These are phyloP conservation scores for Bullera alba DNA, from an alignment of 768 basidiomycete genomes.

Conservation along the genomic window DNA sequence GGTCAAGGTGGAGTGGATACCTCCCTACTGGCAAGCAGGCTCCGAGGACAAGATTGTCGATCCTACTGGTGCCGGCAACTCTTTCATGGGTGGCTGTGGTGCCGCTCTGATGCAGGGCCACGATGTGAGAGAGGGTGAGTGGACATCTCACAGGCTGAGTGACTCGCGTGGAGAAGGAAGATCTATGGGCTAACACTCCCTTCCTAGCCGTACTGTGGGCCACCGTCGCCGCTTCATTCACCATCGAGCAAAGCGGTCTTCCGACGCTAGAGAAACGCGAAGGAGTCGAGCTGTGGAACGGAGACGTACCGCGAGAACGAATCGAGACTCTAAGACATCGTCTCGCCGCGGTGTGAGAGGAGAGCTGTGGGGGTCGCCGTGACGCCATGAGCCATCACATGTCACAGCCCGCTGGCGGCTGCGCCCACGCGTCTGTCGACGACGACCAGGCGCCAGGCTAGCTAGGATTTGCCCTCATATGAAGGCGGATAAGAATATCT, in stretches of 20 bases:
- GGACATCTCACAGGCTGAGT: not conserved
- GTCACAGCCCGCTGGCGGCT: no score
- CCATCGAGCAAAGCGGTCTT: constrained; percentile 20
- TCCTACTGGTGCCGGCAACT: constrained; percentile 35
- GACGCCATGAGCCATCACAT: no score
- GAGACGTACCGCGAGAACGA: constrained; percentile 1
- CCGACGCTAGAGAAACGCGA: not conserved
- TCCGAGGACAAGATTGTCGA: constrained; percentile 18
- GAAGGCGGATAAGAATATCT: no score
- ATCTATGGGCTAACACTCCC: not conserved
- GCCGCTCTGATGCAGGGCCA: constrained; percentile 19
- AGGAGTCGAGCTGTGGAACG: constrained; percentile 17
- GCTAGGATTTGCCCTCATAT: no score
- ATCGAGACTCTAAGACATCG: not conserved
- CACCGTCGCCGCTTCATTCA: constrained; percentile 16
- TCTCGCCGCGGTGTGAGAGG: not conserved
- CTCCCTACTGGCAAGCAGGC: constrained; percentile 21
- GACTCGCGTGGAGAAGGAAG: not conserved
- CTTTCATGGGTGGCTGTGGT: constrained; percentile 26
- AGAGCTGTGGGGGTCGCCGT: no score
- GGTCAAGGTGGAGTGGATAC: constrained; percentile 17
- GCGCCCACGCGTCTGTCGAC: no score
- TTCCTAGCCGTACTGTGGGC: constrained; percentile 15
- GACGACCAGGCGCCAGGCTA: no score
- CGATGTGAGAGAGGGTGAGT: constrained; percentile 18